Base-by-base conservation (phyloP, 345 rosid genomes). In the Acer negundo region DNA sequence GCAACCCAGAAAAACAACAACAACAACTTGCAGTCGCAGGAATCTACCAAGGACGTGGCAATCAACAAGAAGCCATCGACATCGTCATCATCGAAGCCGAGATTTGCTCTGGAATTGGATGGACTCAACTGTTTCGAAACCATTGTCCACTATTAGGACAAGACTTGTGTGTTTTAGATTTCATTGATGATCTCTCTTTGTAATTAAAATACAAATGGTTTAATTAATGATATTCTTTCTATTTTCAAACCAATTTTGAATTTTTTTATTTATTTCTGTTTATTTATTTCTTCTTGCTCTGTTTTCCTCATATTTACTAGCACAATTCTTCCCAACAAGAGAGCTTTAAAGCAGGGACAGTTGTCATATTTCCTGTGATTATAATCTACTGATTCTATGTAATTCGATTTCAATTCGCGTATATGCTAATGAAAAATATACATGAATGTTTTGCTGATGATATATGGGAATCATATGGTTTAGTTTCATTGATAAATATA, bases 121-220 rank as follows among this genome's bases (percentile, higher is more conserved):
- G 97, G 97, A 16, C 85, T 92, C 51, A 78, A 92, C 80, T 90
- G 89, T 70, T 92, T 92, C n/a, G 94, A 92, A 74, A 92, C 97
- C 15, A 73, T 90, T 19, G 89, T 90, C 23, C 78, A 75, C 63
- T 76, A 75, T 69, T 85, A 73, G 65, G 64, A 35, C 3, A 31
- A 28, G 46, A 28, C 69, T 65, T 64, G 44, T 38, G 7, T 40
- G 49, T 70, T n/a, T 70, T 51, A 35, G 38, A 35, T 35, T 6
- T 70, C 38, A 26, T 49, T 24, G 7, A 13, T 49, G 49, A 46
- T 15, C 10, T 9, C 40, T 46, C 19, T 5, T 35, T 70, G 73
- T 70, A 49, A 59, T 59, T 59, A 16, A 56, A 3, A 1, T n/a
- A 20, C 8, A 59, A 70, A 10, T 7, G 46, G 3, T 26, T 24